These are phyloP conservation scores for Auxenochlorella protothecoides DNA, from an alignment of 139 green algal genomes.

Conservation along the genomic window DNA sequence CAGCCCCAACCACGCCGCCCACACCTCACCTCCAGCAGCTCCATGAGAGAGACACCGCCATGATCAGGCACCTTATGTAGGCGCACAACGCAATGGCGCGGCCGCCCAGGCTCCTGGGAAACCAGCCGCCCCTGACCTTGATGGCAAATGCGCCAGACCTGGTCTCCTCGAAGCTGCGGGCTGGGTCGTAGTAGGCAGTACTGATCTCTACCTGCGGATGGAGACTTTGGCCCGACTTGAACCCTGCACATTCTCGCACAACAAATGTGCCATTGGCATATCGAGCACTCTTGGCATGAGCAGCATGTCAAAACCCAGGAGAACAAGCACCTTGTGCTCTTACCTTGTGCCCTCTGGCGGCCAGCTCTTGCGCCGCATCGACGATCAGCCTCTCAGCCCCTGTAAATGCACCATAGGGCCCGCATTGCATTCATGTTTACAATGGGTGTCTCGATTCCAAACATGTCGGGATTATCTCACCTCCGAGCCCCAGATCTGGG, in stretches of 20 bases:
- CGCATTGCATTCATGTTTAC: neutral
- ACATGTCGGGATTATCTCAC: slow-evolving; percentile 11
- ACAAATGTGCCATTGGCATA: too few species aligned
- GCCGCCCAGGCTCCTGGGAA: slow-evolving; percentile 65
- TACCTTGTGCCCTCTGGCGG: slow-evolving; percentile 54
- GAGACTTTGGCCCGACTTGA: neutral
- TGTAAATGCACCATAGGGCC: slow-evolving; percentile 1
- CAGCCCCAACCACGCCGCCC: too few species aligned
- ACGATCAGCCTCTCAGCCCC: slow-evolving; percentile 93
- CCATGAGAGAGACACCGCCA: slow-evolving; percentile 57
- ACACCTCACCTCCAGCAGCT: slow-evolving; percentile 10
- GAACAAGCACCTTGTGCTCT: neutral
- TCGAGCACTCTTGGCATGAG: too few species aligned
- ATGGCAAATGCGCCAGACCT: slow-evolving; percentile 63
- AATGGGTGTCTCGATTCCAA: neutral
- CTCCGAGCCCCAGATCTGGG: slow-evolving; percentile 84
- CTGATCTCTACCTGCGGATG: slow-evolving; percentile 69
- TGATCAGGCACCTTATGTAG: slow-evolving; percentile 67
- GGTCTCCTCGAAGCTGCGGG: slow-evolving; percentile 86
- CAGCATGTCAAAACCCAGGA: neutral
- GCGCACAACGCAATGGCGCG: slow-evolving; percentile 71
- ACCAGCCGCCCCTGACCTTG: slow-evolving; percentile 64
- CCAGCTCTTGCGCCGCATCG: slow-evolving; percentile 84
- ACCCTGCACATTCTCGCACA: neutral
- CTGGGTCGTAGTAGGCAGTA: slow-evolving; percentile 78